phyloP scores from a whole-genome alignment of 2,329 filamentous ascomycete genomes.

The Nemania diffusa region DNA sequence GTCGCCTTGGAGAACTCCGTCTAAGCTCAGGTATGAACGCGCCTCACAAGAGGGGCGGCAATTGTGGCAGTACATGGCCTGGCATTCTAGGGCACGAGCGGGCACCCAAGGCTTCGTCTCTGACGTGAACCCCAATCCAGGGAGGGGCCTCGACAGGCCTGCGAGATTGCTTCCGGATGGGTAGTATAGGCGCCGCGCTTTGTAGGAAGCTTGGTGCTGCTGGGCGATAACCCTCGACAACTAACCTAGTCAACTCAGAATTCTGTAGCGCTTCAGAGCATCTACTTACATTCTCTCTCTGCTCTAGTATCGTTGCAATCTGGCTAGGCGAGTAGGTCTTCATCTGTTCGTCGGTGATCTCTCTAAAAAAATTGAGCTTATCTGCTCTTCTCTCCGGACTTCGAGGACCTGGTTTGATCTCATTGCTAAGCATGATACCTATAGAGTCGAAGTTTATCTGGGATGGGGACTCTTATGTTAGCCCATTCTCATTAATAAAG shows the following conservation, averaged over 20 bases:
- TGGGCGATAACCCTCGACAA: slow-evolving; percentile 48
- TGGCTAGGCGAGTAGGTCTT: slow-evolving; percentile 60
- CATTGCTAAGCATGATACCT: slow-evolving; percentile 51
- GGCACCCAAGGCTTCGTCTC: slow-evolving; percentile 54
- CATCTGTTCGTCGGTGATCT: slow-evolving; percentile 57
- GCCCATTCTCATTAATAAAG: background rate
- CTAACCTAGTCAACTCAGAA: slow-evolving; percentile 41
- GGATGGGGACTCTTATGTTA: background rate
- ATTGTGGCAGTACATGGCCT: slow-evolving; percentile 60
- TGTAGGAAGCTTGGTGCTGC: slow-evolving; percentile 9
- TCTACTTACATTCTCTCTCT: slow-evolving; percentile 60
- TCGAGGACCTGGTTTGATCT: slow-evolving; percentile 52
- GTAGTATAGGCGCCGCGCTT: slow-evolving; percentile 25
- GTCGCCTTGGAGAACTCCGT: slow-evolving; percentile 61
- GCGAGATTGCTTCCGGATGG: slow-evolving; percentile 34
- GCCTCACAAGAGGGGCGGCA: slow-evolving; percentile 59
- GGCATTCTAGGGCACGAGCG: slow-evolving; percentile 56
- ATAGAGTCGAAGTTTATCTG: slow-evolving; percentile 46
- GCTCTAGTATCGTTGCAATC: slow-evolving; percentile 58
- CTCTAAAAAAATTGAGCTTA: slow-evolving; percentile 58
- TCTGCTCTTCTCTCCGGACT: slow-evolving; percentile 55
- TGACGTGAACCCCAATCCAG: slow-evolving; percentile 31
- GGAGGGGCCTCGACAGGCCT: slow-evolving; percentile 27
- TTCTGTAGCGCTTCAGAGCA: background rate
- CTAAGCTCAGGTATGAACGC: slow-evolving; percentile 61